Conservation (phyloP, 768 basidiomycete genomes). For the Paxillus rubicundulus region DNA sequence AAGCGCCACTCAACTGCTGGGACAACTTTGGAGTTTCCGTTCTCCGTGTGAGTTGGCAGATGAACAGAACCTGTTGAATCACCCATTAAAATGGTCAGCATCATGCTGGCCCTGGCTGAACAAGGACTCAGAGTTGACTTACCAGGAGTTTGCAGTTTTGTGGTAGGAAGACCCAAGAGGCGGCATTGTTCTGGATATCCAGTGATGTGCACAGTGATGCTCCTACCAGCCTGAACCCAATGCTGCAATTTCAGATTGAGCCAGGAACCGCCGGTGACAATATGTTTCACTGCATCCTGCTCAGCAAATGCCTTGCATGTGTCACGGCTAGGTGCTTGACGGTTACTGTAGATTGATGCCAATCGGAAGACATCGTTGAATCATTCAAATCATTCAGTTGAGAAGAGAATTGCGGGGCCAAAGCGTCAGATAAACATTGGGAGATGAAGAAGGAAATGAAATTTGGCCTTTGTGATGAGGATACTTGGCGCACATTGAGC, state of each 20-base stretch:
- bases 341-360: constrained; percentile 24
- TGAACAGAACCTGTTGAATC: too few species aligned
- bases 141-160: background rate
- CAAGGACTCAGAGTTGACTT: background rate
- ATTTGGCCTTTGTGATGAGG: constrained; percentile 25
- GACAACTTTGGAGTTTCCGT: too few species aligned
- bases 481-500: constrained; percentile 20
- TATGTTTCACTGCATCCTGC: constrained; percentile 8
- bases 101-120: too few species aligned
- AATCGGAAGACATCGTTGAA: constrained; percentile 23
- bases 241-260: background rate
- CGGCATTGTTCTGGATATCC: constrained; percentile 2
- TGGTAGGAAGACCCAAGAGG: constrained; percentile 1
- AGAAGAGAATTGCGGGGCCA: constrained; percentile 26
- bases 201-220: background rate
- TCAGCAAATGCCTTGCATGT: constrained; percentile 7
- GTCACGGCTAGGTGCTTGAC: constrained; percentile 26
- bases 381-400: constrained; percentile 27
- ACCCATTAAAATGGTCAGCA: too few species aligned
- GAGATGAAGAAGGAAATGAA: constrained; percentile 28
- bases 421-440: constrained; percentile 22
- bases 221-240: background rate
- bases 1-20: too few species aligned
- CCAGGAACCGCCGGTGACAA: constrained; percentile 10
- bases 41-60: too few species aligned